Conservation (phyloP, 768 basidiomycete genomes). For the Kwoniella newhampshirensis region DNA sequence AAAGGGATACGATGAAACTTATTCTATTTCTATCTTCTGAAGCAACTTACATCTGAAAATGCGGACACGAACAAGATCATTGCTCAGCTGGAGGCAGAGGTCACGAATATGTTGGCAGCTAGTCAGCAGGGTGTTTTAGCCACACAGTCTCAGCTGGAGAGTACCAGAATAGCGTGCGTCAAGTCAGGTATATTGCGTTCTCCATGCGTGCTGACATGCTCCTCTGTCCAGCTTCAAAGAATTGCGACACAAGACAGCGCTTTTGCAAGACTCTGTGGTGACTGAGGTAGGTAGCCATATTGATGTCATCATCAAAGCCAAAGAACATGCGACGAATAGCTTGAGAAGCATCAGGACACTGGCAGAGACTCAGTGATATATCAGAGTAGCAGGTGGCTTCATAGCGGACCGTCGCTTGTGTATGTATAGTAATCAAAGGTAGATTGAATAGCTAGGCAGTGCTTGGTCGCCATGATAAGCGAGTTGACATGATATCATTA, state of each 20-base stretch:
- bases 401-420: no score
- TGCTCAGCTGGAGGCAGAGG: constrained; percentile 44
- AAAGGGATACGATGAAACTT: no score
- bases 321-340: constrained; percentile 44
- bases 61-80: constrained; percentile 41
- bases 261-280: constrained; percentile 36
- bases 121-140: constrained; percentile 50
- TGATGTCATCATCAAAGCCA: constrained; percentile 46
- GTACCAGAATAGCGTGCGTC: constrained; percentile 49
- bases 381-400: background rate
- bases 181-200: background rate
- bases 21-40: background rate
- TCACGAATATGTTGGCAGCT: constrained; percentile 42
- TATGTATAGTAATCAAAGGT: no score
- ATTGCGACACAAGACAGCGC: constrained; percentile 36
- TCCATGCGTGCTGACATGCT: background rate
- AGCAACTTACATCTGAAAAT: constrained; percentile 41
- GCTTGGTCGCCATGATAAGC: no score
- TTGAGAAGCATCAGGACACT: constrained; percentile 39
- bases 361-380: constrained; percentile 39
- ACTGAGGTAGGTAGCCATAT: constrained; percentile 41
- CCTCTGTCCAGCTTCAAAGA: constrained; percentile 33
- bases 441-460: no score
- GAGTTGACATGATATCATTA: no score
- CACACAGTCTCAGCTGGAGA: constrained; percentile 47